Conservation (phyloP, 768 basidiomycete genomes). For the Lentinula edodes region DNA sequence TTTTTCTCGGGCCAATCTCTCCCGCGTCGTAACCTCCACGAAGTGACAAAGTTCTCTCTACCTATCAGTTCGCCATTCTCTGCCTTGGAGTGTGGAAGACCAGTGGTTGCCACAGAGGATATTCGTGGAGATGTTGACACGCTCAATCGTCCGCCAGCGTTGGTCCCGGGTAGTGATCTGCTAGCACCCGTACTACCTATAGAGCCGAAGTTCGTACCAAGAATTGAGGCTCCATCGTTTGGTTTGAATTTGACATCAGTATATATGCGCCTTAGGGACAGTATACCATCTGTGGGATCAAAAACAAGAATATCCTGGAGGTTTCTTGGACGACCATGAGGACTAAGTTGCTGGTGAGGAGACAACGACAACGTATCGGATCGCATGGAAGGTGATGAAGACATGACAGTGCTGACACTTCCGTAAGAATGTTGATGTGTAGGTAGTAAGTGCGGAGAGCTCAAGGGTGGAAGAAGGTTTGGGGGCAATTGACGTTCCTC, state of each 20-base stretch:
- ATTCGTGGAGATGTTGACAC: constrained; percentile 18
- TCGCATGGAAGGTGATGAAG: constrained; percentile 18
- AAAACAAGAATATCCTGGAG: constrained; percentile 68
- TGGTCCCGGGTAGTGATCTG: constrained; percentile 43
- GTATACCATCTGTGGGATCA: constrained; percentile 49
- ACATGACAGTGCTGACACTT: constrained; percentile 7
- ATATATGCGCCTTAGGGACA: constrained; percentile 50
- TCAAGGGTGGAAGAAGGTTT: constrained; percentile 25
- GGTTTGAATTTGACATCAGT: constrained; percentile 27
- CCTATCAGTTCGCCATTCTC: constrained; percentile 28
- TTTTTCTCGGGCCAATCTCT: constrained; percentile 47
- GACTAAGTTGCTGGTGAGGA: constrained; percentile 22
- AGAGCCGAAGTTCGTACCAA: constrained; percentile 2
- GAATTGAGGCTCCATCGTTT: constrained; percentile 1
- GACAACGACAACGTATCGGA: constrained; percentile 18
- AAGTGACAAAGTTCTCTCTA: constrained; percentile 43
- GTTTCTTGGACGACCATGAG: constrained; percentile 31
- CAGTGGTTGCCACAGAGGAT: constrained; percentile 1
- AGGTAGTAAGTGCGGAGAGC: constrained; percentile 6
- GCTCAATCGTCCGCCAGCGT: constrained; percentile 28
- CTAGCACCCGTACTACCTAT: constrained; percentile 29
- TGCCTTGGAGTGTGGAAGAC: constrained; percentile 10
- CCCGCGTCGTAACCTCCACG: constrained; percentile 56
- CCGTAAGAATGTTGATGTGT: constrained; percentile 8
- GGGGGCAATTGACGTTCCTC: constrained; percentile 29